phyloP scores from a whole-genome alignment of 495 filamentous ascomycete genomes.

The Eremomyces bilateralis region DNA sequence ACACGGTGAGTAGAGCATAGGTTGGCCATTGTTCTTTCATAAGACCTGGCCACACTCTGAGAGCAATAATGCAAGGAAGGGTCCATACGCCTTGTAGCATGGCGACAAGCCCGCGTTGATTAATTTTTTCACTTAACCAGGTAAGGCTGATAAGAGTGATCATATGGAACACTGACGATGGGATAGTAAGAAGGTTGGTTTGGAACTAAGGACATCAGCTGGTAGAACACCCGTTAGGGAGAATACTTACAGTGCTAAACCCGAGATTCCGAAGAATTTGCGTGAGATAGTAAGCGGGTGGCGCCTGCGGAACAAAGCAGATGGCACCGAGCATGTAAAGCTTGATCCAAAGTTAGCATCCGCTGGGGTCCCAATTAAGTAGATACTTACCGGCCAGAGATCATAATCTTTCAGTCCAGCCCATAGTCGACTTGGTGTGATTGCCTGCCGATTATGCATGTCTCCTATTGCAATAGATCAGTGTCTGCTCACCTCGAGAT shows the following conservation, averaged over 20 bases:
- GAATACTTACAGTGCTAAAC: conserved; percentile 43
- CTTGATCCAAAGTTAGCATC: conserved; percentile 34
- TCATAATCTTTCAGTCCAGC: not conserved
- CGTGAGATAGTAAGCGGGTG: conserved; percentile 36
- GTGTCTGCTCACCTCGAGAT: not conserved
- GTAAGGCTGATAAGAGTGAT: conserved; percentile 11
- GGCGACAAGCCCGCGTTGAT: not conserved
- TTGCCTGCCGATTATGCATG: conserved; percentile 2
- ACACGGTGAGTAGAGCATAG: not conserved
- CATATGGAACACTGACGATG: conserved; percentile 17
- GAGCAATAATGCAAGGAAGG: not conserved
- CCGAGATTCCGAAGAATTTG: conserved; percentile 35
- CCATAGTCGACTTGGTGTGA: not conserved
- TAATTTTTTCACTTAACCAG: not conserved
- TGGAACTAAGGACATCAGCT: conserved; percentile 47
- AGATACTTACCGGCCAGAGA: conserved; percentile 3
- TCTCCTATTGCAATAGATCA: no score
- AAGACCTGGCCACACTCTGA: not conserved
- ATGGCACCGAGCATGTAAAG: no score
- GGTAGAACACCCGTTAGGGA: conserved; percentile 3
- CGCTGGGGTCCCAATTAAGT: conserved; percentile 41
- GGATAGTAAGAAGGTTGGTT: conserved; percentile 15
- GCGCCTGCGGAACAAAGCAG: no score
- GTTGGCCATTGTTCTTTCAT: not conserved
- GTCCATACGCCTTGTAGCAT: not conserved